A percentile compares a stretch with the other conserved stretches of the same genome.
phyloP scores from a whole-genome alignment of 2,329 filamentous ascomycete genomes.

The Trichophyton benhamiae region DNA sequence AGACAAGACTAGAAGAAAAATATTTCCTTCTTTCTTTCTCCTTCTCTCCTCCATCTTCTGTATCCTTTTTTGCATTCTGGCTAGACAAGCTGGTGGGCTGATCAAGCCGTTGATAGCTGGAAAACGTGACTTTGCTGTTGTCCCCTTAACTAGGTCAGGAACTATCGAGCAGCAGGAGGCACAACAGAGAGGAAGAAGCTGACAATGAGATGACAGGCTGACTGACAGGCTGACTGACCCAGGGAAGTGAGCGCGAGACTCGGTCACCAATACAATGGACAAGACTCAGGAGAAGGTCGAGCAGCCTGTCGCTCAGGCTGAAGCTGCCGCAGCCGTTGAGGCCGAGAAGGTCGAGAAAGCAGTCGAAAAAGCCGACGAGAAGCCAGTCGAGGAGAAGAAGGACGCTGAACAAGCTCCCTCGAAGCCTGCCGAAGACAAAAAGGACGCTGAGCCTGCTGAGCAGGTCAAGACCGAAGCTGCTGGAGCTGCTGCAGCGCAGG shows the following conservation, averaged over 20 bases:
- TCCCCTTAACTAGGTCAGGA: not conserved
- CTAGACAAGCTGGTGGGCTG: not conserved
- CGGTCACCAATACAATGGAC: not conserved
- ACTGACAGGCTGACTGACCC: no score
- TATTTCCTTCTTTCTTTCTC: not conserved
- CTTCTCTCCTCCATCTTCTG: not conserved
- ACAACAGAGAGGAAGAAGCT: not conserved
- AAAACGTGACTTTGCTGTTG: not conserved
- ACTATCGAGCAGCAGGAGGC: no score
- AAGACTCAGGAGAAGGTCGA: slow-evolving; percentile 3
- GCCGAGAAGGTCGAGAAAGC: slow-evolving; percentile 8
- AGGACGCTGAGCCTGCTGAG: slow-evolving; percentile 8
- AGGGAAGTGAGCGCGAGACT: not conserved
- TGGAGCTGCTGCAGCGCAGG: slow-evolving; percentile 1
- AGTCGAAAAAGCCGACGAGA: not conserved
- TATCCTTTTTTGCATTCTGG: not conserved
- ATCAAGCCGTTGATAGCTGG: not conserved
- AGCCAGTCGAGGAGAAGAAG: slow-evolving; percentile 9
- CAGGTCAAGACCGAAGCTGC: slow-evolving; percentile 8
- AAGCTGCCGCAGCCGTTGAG: slow-evolving; percentile 6
- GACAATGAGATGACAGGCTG: not conserved
- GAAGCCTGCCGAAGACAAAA: slow-evolving; percentile 12
- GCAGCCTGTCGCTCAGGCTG: slow-evolving; percentile 11
- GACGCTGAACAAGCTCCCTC: slow-evolving; percentile 10
- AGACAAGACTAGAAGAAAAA: no score